Evolutionary conservation across 768 basidiomycete species (phyloP), one percentile per base, ranked within the genome.

Genomic region (Naganishia vishniacii): DNA sequence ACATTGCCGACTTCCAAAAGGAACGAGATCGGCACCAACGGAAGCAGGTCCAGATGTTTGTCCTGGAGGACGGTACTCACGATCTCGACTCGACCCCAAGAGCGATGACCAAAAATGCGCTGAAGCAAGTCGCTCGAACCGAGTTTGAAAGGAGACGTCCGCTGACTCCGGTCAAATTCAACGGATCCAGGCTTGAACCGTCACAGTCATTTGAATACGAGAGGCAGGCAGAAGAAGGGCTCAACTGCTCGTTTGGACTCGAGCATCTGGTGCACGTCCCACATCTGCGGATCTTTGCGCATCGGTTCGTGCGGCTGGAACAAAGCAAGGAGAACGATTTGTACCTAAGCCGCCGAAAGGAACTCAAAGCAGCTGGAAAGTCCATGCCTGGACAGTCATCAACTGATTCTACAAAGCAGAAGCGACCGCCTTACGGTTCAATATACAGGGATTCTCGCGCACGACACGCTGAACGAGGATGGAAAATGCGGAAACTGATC

Each of bases 401-500:
- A 18, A 37, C 40, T 4, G 48, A 56, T 34, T n/a, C 41, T 26
- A 26, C 25, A 29, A 63, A 44, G 23, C 6, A 3, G 11, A 44
- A 49, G 41, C 15, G 41, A 51, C 32, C 53, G 20, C 34, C 32
- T 23, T 56, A 37, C 37, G 53, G 34, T 1, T 23, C 23, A 18
- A 20, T 40, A 4, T 56, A 56, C 53, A 37, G 37, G 34, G 53
- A 56, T 26, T 56, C 53, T 6, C n/a, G 37, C 13, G 53, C 53
- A 20, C 16, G 53, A 37, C 32, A 20, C 18, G 53, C 53, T n/a
- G 53, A 56, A 32, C 20, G 65, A 26, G 48, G 59, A n/a, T 20
- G 60, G 32, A 66, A 62, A 29, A 59, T 66, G 59, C 48, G 65
- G 25, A 66, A 60, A 31, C 23, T 62, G 29, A 53, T 66, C 32